phyloP scores from a whole-genome alignment of 169 alveolate species.

The Plasmodium gonderi region DNA sequence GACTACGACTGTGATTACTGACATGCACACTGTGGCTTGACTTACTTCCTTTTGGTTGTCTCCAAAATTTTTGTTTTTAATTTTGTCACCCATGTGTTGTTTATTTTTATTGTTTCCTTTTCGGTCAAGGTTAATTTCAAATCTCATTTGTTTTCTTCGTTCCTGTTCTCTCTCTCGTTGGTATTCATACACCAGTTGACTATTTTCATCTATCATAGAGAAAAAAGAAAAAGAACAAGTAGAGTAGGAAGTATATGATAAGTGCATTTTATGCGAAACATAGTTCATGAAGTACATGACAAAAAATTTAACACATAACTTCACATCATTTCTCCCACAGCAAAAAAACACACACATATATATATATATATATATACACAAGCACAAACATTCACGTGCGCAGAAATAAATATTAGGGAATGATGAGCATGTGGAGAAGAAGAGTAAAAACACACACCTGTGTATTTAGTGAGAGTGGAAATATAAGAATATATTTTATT shows the following conservation, averaged over 20 bases:
- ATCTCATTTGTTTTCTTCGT: conserved; percentile 71
- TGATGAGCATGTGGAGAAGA: too few species aligned
- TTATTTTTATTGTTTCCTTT: conserved; percentile 54
- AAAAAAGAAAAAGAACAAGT: background rate
- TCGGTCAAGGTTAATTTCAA: conserved; percentile 68
- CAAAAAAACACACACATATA: too few species aligned
- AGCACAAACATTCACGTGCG: too few species aligned
- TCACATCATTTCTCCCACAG: too few species aligned
- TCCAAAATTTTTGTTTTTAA: conserved; percentile 2
- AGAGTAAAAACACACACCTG: conserved; percentile 60
- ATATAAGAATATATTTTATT: conserved; percentile 58
- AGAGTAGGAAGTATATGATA: background rate
- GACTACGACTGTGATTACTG: too few species aligned
- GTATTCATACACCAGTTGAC: conserved; percentile 68
- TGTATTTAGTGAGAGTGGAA: conserved; percentile 54
- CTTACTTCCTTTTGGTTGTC: conserved; percentile 59
- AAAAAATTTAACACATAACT: too few species aligned
- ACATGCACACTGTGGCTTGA: background rate
- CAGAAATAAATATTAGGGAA: too few species aligned
- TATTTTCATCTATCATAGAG: conserved; percentile 39
- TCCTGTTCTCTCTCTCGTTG: conserved; percentile 73
- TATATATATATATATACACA: too few species aligned
- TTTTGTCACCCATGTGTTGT: background rate
- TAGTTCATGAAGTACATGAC: background rate
- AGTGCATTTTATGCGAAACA: background rate